Evolutionary conservation across 495 filamentous ascomycete genomes (phyloP).

Genomic region (Neurospora sp.): DNA sequence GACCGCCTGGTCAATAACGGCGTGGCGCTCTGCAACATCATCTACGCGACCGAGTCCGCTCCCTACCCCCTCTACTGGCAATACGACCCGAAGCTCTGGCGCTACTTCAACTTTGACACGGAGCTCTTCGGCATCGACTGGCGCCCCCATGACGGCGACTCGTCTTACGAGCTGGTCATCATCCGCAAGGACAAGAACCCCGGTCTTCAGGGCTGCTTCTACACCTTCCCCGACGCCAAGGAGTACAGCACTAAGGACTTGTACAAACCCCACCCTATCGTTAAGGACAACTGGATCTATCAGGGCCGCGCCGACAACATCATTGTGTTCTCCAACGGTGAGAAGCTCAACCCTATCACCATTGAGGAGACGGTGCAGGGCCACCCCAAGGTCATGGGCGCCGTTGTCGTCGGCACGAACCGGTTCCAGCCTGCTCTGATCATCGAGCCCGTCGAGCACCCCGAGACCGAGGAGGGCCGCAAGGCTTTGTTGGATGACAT

Average conservation of each 20-base stretch:
- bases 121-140: slow-evolving; percentile 32
- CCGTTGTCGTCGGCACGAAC: slow-evolving; percentile 40
- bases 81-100: slow-evolving; percentile 35
- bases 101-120: slow-evolving; percentile 41
- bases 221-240: slow-evolving; percentile 39
- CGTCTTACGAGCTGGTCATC: slow-evolving; percentile 41
- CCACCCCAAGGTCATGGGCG: slow-evolving; percentile 37
- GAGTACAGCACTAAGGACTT: slow-evolving; percentile 49
- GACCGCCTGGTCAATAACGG: slow-evolving; percentile 24
- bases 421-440: slow-evolving; percentile 44
- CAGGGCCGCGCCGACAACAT: slow-evolving; percentile 48
- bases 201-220: slow-evolving; percentile 40
- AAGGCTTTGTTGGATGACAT: slow-evolving; percentile 25
- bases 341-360: slow-evolving; percentile 51
- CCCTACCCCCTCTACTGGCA: slow-evolving; percentile 30
- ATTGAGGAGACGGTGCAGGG: slow-evolving; percentile 38
- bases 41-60: slow-evolving; percentile 36
- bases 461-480: slow-evolving; percentile 16
- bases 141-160: slow-evolving; percentile 31
- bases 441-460: slow-evolving; percentile 33
- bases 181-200: slow-evolving; percentile 30
- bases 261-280: slow-evolving; percentile 40
- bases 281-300: slow-evolving; percentile 41
- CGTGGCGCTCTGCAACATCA: slow-evolving; percentile 22
- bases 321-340: slow-evolving; percentile 54